Evolutionary conservation across 208 protist genomes (phyloP).

Genomic region (Trypanosoma conorhini): DNA sequence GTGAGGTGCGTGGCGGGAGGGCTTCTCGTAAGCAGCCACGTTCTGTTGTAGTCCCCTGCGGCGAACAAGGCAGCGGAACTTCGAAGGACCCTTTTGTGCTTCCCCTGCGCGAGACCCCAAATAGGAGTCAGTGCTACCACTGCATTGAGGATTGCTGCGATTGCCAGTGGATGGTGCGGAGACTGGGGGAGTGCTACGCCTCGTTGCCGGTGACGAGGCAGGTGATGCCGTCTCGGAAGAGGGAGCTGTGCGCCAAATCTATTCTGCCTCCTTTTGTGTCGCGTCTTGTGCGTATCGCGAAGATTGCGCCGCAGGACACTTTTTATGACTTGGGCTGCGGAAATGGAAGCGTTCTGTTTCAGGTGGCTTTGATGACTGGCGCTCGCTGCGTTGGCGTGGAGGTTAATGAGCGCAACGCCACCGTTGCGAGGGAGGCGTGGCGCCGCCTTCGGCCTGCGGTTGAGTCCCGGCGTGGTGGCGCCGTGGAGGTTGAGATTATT

Average conservation of each 20-base stretch:
- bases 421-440: constrained; percentile 61
- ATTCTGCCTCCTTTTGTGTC: constrained; percentile 80
- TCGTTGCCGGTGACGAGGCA: constrained; percentile 50
- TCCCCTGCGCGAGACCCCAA: constrained; percentile 44
- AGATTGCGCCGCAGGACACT: constrained; percentile 37
- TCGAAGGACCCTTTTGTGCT: constrained; percentile 49
- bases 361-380: constrained; percentile 75
- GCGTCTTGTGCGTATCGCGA: constrained; percentile 47
- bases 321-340: constrained; percentile 88
- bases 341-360: constrained; percentile 88
- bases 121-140: constrained; percentile 54
- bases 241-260: constrained; percentile 87
- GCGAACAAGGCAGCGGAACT: constrained; percentile 40
- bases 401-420: constrained; percentile 66
- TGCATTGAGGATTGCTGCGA: constrained; percentile 46
- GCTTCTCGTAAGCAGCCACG: neutral
- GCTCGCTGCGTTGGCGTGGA: constrained; percentile 79
- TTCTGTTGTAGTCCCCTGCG: neutral
- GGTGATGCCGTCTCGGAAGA: constrained; percentile 34
- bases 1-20: constrained; percentile 4
- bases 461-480: constrained; percentile 39
- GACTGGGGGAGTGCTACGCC: constrained; percentile 51
- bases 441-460: constrained; percentile 42
- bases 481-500: constrained; percentile 62
- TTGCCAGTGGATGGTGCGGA: constrained; percentile 46